Conservation (phyloP, 495 filamentous ascomycete genomes). For the Lasiosphaeris hirsuta region DNA sequence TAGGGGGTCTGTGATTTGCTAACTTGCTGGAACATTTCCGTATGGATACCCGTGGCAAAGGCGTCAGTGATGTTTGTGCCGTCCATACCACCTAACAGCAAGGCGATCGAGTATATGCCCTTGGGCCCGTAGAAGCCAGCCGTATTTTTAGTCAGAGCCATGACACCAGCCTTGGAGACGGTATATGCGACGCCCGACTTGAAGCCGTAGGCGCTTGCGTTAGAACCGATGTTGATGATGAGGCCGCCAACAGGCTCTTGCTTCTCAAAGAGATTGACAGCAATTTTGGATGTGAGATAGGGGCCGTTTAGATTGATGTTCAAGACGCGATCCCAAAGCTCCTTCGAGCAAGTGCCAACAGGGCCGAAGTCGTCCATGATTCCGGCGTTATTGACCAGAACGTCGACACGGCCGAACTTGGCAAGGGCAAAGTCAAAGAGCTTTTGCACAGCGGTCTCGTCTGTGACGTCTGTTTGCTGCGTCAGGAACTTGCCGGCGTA, state of each 20-base stretch:
- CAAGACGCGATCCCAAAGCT: constrained; percentile 56
- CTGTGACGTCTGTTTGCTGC: constrained; percentile 33
- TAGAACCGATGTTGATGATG: constrained; percentile 51
- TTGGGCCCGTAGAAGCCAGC: constrained; percentile 55
- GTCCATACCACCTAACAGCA: constrained; percentile 55
- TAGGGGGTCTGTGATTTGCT: constrained; percentile 22
- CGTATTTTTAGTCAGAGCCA: constrained; percentile 62
- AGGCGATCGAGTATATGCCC: constrained; percentile 55
- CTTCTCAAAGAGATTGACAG: constrained; percentile 46
- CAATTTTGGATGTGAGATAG: constrained; percentile 50
- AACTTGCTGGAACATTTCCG: constrained; percentile 39
- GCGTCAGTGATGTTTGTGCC: constrained; percentile 55
- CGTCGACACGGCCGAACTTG: constrained; percentile 43
- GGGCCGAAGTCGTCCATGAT: constrained; percentile 54
- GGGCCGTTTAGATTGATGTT: constrained; percentile 59
- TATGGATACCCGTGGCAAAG: constrained; percentile 42
- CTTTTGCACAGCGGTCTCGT: constrained; percentile 32
- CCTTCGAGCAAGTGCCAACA: constrained; percentile 47
- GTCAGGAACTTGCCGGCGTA: constrained; percentile 29
- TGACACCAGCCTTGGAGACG: constrained; percentile 50
- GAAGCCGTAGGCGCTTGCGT: constrained; percentile 30
- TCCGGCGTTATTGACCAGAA: constrained; percentile 52
- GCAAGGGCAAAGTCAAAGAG: constrained; percentile 34
- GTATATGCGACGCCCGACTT: constrained; percentile 53
- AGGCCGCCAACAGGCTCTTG: constrained; percentile 29